Base-by-base conservation (phyloP, 352 stramenopile species). In the Globisporangium echinulatum region DNA sequence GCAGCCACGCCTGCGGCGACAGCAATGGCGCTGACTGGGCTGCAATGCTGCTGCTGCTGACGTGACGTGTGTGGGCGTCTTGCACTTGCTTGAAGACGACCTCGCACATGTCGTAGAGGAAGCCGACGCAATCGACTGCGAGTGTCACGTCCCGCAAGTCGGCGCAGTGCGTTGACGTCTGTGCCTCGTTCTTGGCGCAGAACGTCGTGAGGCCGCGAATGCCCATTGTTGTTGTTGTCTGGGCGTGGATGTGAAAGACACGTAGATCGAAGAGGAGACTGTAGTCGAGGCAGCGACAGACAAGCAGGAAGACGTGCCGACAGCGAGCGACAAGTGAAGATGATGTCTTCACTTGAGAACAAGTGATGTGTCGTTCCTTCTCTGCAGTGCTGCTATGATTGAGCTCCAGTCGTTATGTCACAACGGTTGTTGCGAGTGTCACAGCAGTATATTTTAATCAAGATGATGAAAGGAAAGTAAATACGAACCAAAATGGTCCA, bases 41-140 rank as follows among this genome's bases (percentile, higher is more conserved):
- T 33, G 25, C 25, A 33, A 33, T 33, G 25, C 25, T 33, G 25
- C 25, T 33, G 71, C 54, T 39, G n/a, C 52, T 43, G 33, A 7
- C 33, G 13, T 47, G 25, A 33, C 4, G 38, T n/a, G 33, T 13
- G 7, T 42, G 13, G 11, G 59, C 52, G 15, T 64, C 36, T 51
- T 72, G 64, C 55, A 74, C 56, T 7, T 89, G 64, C 6, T 63
- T 44, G 53, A 63, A 80, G 19, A 92, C 51, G 40, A 79, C 63
- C 17, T 92, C 72, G 58, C 83, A 94, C 15, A 87, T 53, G 54
- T 79, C 69, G 58, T 85, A 90, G 38, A 92, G 72, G 61, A 92
- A 92, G 17, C 82, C 84, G 19, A 87, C 78, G 56, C 90, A 88
- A 62, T 94, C 85, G 48, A 94, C 82, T 14, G 82, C 85, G 5